phyloP scores from a whole-genome alignment of 2,329 filamentous ascomycete species.

The Fusarium avenaceum region DNA sequence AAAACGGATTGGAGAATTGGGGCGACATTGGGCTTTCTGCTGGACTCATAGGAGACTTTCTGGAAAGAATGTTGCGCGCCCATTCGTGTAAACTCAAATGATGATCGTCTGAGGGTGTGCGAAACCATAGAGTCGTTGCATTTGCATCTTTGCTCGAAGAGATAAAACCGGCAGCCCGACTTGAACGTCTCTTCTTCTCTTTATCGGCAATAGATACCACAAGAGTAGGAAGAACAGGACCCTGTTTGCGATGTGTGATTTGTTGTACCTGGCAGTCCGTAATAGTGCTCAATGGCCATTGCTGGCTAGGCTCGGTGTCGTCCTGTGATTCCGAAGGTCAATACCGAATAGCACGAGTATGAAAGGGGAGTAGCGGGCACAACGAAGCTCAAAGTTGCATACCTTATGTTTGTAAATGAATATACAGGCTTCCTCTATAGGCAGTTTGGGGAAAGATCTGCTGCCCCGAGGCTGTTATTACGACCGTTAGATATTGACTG shows the following conservation, averaged over 20 bases:
- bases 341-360: slow-evolving; percentile 4
- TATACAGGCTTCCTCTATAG: slow-evolving; percentile 62
- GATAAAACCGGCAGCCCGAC: slow-evolving; percentile 70
- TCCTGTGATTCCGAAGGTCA: slow-evolving; percentile 53
- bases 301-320: slow-evolving; percentile 67
- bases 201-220: slow-evolving; percentile 71
- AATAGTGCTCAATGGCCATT: slow-evolving; percentile 66
- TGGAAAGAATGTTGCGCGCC: slow-evolving; percentile 66
- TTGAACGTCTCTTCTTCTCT: slow-evolving; percentile 74
- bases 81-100: slow-evolving; percentile 70
- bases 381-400: slow-evolving; percentile 22
- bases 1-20: slow-evolving; percentile 67
- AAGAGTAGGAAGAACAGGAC: slow-evolving; percentile 70
- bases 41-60: slow-evolving; percentile 61
- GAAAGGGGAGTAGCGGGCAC: not conserved
- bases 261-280: slow-evolving; percentile 71
- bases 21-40: slow-evolving; percentile 68
- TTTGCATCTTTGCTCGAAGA: slow-evolving; percentile 64
- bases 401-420: slow-evolving; percentile 71
- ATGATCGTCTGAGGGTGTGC: slow-evolving; percentile 65
- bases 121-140: slow-evolving; percentile 68
- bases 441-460: slow-evolving; percentile 53
- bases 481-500: slow-evolving; percentile 58
- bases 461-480: slow-evolving; percentile 54
- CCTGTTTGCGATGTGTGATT: slow-evolving; percentile 72